Conservation (phyloP, 176 grass and related monocot species). For the Juncus effusus region DNA sequence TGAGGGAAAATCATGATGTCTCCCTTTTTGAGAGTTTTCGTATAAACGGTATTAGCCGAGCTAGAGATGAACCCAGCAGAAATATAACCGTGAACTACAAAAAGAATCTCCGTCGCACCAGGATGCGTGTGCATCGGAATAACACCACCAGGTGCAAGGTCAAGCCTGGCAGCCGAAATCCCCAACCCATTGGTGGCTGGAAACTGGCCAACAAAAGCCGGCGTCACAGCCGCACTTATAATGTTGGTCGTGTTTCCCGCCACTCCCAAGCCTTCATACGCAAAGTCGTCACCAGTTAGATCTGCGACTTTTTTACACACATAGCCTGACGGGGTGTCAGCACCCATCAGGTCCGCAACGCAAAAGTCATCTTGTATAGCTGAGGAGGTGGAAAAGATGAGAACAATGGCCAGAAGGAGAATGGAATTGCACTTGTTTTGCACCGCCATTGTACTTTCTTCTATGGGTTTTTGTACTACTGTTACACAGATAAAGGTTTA, state of each 20-base stretch:
- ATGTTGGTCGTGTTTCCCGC: constrained; percentile 42
- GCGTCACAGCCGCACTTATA: constrained; percentile 53
- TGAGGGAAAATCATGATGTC: constrained; percentile 67
- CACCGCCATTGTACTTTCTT: constrained; percentile 8
- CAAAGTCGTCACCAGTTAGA: constrained; percentile 47
- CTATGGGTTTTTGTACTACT: neutral
- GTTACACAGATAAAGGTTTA: constrained; percentile 8
- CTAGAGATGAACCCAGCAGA: constrained; percentile 55
- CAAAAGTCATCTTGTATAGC: constrained; percentile 66
- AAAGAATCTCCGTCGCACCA: constrained; percentile 50
- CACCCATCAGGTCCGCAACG: constrained; percentile 46
- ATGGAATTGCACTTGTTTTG: constrained; percentile 12
- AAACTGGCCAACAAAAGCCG: constrained; percentile 70
- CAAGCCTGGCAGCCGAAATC: constrained; percentile 61
- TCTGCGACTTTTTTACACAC: constrained; percentile 40
- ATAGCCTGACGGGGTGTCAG: constrained; percentile 56
- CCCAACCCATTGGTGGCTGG: constrained; percentile 71
- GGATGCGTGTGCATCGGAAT: constrained; percentile 73
- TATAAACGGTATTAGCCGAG: constrained; percentile 42
- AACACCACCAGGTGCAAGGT: constrained; percentile 51
- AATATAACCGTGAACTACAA: constrained; percentile 45
- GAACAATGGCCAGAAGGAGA: constrained; percentile 36
- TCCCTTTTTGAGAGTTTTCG: constrained; percentile 46
- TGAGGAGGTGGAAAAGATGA: constrained; percentile 22
- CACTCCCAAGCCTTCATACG: constrained; percentile 37